phyloP scores from a whole-genome alignment of 805 yeast genomes.

The Tetrapisispora iriomotensis region DNA sequence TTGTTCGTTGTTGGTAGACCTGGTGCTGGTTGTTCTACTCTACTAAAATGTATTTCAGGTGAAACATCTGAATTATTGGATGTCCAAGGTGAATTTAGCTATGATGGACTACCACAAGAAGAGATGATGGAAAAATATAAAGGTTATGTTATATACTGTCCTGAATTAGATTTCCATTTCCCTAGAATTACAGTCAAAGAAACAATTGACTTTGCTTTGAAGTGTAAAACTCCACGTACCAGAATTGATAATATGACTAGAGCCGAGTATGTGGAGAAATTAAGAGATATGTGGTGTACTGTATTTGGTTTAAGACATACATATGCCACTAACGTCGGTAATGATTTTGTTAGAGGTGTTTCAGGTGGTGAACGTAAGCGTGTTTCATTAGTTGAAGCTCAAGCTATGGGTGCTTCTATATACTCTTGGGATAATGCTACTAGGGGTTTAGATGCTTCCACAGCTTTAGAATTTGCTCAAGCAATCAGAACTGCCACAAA shows the following conservation, averaged over 20 bases:
- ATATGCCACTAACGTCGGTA: slow-evolving; percentile 55
- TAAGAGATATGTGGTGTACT: slow-evolving; percentile 45
- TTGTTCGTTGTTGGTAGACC: slow-evolving; percentile 47
- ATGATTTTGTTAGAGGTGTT: slow-evolving; percentile 58
- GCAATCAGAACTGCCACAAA: slow-evolving; percentile 52
- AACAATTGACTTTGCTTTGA: slow-evolving; percentile 41
- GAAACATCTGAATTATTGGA: slow-evolving; percentile 33
- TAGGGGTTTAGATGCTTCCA: slow-evolving; percentile 61
- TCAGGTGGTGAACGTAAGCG: slow-evolving; percentile 72
- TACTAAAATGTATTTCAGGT: slow-evolving; percentile 39
- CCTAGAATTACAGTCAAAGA: slow-evolving; percentile 43
- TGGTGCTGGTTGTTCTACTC: slow-evolving; percentile 56
- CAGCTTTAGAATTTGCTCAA: slow-evolving; percentile 56
- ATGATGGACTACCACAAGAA: slow-evolving; percentile 40
- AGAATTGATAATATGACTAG: slow-evolving; percentile 39
- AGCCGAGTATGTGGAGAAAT: slow-evolving; percentile 37
- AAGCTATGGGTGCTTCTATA: slow-evolving; percentile 42
- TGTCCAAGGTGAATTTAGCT: slow-evolving; percentile 34
- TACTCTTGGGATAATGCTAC: slow-evolving; percentile 65
- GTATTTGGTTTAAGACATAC: slow-evolving; percentile 46
- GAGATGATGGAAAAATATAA: slow-evolving; percentile 40
- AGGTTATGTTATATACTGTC: slow-evolving; percentile 42
- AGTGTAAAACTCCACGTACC: slow-evolving; percentile 38
- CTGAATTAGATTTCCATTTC: slow-evolving; percentile 42
- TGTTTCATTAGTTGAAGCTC: slow-evolving; percentile 60